phyloP scores from a whole-genome alignment of 2,329 filamentous ascomycete species.

The Colletotrichum limetticola region DNA sequence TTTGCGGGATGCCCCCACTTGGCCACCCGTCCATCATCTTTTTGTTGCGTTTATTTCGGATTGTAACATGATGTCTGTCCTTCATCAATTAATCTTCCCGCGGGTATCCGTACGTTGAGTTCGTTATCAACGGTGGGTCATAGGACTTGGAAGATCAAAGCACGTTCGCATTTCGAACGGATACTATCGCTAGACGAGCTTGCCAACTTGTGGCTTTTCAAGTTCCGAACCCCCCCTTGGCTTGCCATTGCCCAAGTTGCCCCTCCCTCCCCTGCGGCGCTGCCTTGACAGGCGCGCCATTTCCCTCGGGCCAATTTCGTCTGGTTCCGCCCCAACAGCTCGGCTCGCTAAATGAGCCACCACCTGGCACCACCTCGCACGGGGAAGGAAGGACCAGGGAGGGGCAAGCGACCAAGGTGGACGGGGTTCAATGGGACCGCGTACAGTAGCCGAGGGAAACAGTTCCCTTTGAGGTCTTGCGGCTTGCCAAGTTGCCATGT shows the following conservation, averaged over 20 bases:
- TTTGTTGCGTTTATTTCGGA: not conserved
- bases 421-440: not conserved
- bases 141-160: not conserved
- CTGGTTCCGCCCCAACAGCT: slow-evolving; percentile 8
- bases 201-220: too few species aligned
- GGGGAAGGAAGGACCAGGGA: not conserved
- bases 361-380: not conserved
- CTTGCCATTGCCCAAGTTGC: too few species aligned
- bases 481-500: not conserved
- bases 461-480: not conserved
- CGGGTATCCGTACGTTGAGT: not conserved
- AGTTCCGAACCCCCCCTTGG: not conserved
- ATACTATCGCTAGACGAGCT: not conserved
- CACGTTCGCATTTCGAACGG: not conserved
- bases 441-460: not conserved
- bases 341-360: slow-evolving; percentile 23
- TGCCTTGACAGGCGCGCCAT: slow-evolving; percentile 19
- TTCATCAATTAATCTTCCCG: not conserved
- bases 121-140: too few species aligned
- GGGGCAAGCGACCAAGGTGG: too few species aligned
- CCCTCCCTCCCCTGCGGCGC: not conserved
- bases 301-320: slow-evolving; percentile 22
- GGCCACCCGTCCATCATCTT: too few species aligned
- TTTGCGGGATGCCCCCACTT: not conserved
- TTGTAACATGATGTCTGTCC: not conserved